Evolutionary conservation across 2,329 filamentous ascomycete genomes (phyloP), one percentile per base, ranked within the genome.

Genomic region (Chaetomiaceae sp.): DNA sequence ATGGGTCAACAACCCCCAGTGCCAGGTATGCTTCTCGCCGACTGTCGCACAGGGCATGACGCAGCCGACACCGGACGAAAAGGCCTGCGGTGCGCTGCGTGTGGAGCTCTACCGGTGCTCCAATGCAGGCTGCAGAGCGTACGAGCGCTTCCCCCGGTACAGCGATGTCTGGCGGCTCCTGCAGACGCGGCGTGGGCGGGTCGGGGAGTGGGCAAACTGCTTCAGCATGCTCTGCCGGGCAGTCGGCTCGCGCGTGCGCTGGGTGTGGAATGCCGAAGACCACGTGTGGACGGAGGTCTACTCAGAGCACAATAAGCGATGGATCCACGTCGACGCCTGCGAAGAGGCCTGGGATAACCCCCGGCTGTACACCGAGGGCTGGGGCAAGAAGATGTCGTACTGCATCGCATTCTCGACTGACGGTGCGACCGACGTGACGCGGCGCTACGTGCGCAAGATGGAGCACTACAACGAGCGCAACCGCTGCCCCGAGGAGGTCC

Each of bases 241-340:
- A 4, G 81, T 97, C 12, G 91, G 91, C 40, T 87, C 86, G 50
- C 80, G 91, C 51, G 89, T 96, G 19, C 81, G 93, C 60, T 98
- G 93, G 93, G 86, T 98, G 10, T 98, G 93, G 93, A 97, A 97
- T 58, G 84, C 86, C 24, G 93, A 97, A 66, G 93, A 97, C 64
- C 88, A 96, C 61, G 88, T 96, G 20, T 98, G 93, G 93, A 95
- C 90, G 1, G 93, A 97, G 60, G 85, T 97, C 12, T 98, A 95
- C 69, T 96, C 90, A 2, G 87, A 93, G 53, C 89, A 95, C 67
- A 85, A 91, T 61, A 83, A 86, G 65, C 81, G 89, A 63, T 98
- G 93, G 93, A 77, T 97, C n/a, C 91, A 97, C 57, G 89, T 96
- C 34, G 93, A 98, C 65, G 83, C 84, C 27, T 96, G 91, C 61